Evolutionary conservation across 139 green algal species (phyloP).

Genomic region (Tetradesmus obliquus): DNA sequence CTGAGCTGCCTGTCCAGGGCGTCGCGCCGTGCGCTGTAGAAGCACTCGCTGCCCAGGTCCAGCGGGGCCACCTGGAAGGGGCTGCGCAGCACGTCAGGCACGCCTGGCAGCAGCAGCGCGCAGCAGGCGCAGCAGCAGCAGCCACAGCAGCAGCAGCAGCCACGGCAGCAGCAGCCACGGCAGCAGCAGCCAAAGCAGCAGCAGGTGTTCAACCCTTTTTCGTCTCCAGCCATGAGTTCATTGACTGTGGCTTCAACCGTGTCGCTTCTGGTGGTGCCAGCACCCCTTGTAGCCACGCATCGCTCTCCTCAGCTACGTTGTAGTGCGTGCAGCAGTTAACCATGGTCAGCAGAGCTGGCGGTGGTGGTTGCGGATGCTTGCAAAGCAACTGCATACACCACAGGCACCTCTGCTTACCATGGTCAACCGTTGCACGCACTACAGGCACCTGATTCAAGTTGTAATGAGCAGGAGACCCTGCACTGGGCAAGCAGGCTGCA

Average conservation of each 20-base stretch:
- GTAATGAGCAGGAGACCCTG: no score
- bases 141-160: slow-evolving; percentile 77
- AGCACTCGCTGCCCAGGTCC: slow-evolving; percentile 82
- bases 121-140: background rate
- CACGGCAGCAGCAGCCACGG: slow-evolving; percentile 45
- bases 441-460: no score
- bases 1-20: slow-evolving; percentile 70
- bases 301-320: no score
- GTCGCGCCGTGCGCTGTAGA: slow-evolving; percentile 72
- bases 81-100: slow-evolving; percentile 81
- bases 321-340: no score
- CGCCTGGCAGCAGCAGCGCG: background rate
- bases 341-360: no score
- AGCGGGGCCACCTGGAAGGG: slow-evolving; percentile 87
- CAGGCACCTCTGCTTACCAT: no score
- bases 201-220: background rate
- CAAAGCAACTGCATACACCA: no score
- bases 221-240: background rate
- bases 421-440: no score
- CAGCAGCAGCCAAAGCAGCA: slow-evolving; percentile 85
- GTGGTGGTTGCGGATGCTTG: no score
- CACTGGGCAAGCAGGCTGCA: no score
- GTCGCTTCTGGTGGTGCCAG: no score
- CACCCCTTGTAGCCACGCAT: no score
- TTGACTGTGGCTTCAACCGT: background rate